phyloP scores from a whole-genome alignment of 2,329 filamentous ascomycete genomes.

The Trichoderma sp. region DNA sequence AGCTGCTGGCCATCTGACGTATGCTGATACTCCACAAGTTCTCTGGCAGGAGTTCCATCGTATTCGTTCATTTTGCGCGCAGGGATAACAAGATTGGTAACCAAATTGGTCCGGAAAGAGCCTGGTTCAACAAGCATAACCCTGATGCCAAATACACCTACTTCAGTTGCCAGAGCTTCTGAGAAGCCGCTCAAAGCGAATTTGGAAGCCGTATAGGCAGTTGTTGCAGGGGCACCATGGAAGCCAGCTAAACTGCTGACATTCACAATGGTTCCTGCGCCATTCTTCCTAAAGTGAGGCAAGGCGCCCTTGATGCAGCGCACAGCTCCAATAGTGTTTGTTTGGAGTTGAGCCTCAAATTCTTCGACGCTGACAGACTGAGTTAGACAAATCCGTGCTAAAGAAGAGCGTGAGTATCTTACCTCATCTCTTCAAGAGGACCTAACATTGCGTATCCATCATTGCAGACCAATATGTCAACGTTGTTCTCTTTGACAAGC shows the following conservation, averaged over 20 bases:
- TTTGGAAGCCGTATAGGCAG: constrained; percentile 9
- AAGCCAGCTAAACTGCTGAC: constrained; percentile 9
- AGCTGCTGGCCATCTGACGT: neutral
- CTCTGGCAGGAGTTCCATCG: constrained; percentile 2
- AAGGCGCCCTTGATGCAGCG: constrained; percentile 11
- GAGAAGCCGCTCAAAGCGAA: constrained; percentile 6
- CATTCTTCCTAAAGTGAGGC: neutral
- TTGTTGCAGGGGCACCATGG: neutral
- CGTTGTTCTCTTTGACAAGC: neutral
- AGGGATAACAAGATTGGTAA: neutral
- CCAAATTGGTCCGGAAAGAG: neutral
- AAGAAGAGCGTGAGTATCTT: neutral
- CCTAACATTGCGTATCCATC: constrained; percentile 8
- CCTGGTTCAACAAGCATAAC: constrained; percentile 6
- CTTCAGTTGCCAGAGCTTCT: constrained; percentile 8
- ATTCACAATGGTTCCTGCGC: constrained; percentile 1
- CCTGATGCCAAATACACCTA: constrained; percentile 2
- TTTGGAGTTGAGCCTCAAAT: constrained; percentile 3
- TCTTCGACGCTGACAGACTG: neutral
- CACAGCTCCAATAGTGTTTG: constrained; percentile 7
- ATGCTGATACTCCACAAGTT: neutral
- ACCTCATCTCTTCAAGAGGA: constrained; percentile 14
- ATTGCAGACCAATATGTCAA: constrained; percentile 2
- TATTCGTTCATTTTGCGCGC: neutral
- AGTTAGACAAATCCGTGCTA: neutral